phyloP scores from a whole-genome alignment of 192 early-diverging fungal genomes.

The Borealophlyctis nickersoniae region DNA sequence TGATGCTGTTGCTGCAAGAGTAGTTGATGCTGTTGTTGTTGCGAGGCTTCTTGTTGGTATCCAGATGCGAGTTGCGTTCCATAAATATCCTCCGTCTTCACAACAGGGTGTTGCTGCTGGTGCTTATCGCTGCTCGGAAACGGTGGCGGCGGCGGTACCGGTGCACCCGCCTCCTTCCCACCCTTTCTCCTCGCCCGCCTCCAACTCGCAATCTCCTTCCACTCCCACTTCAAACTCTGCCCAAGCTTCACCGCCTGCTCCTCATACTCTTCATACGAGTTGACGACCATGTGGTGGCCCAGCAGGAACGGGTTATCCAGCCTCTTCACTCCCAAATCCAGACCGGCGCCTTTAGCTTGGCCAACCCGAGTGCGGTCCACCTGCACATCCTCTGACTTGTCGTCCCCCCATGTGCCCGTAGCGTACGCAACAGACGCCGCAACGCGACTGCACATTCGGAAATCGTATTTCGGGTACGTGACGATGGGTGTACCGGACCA shows the following conservation, averaged over 20 bases:
- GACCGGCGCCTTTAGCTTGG: not conserved
- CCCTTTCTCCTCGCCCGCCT: no score
- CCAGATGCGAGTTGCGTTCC: not conserved
- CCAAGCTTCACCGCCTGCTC: slow-evolving; percentile 42
- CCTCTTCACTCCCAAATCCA: slow-evolving; percentile 20
- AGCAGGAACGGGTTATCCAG: slow-evolving; percentile 28
- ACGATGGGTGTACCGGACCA: slow-evolving; percentile 93
- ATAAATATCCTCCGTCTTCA: not conserved
- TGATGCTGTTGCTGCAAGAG: not conserved
- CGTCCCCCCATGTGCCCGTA: slow-evolving; percentile 53
- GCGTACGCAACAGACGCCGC: slow-evolving; percentile 82
- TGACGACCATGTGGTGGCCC: slow-evolving; percentile 50
- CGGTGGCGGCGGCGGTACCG: no score
- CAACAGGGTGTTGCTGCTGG: no score
- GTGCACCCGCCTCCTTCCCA: not conserved
- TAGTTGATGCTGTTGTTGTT: not conserved
- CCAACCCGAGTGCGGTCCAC: slow-evolving; percentile 44
- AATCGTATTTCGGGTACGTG: slow-evolving; percentile 81
- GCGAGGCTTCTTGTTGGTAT: not conserved
- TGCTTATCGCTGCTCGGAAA: no score
- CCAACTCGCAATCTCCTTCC: slow-evolving; percentile 24
- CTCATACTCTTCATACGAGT: slow-evolving; percentile 47
- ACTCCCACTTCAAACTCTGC: slow-evolving; percentile 29
- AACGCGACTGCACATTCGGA: slow-evolving; percentile 90
- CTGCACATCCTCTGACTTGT: slow-evolving; percentile 57